Evolutionary conservation across 1,139 yeast genomes (phyloP).

Genomic region (Geotrichum cucujoidarum): DNA sequence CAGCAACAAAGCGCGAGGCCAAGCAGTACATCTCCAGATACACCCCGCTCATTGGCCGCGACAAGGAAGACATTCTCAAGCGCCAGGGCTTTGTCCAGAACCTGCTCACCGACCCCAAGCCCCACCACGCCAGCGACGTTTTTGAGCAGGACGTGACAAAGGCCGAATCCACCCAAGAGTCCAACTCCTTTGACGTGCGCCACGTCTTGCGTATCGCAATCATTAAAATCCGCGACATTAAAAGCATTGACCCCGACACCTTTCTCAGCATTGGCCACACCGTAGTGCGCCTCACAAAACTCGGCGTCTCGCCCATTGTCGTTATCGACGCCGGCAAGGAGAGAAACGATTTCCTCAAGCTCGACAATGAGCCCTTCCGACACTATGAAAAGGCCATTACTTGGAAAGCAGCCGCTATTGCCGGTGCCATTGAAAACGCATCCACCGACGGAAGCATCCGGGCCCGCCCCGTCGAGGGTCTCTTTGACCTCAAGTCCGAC

Average conservation of each 20-base stretch:
- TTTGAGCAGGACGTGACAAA: conserved; percentile 7
- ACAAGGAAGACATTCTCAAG: conserved; percentile 26
- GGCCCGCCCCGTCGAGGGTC: conserved; percentile 36
- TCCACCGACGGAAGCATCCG: conserved; percentile 22
- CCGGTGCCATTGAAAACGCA: conserved; percentile 25
- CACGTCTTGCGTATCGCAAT: conserved; percentile 48
- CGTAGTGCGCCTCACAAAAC: conserved; percentile 44
- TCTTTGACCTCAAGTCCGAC: conserved; percentile 31
- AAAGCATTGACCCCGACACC: conserved; percentile 35
- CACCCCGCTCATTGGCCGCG: conserved; percentile 25
- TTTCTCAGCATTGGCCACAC: conserved; percentile 49
- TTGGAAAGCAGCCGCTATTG: conserved; percentile 26
- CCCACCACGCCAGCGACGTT: conserved; percentile 30
- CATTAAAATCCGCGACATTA: conserved; percentile 44
- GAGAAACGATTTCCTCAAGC: conserved; percentile 28
- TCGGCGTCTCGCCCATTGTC: conserved; percentile 47
- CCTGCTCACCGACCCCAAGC: conserved; percentile 28
- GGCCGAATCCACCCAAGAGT: conserved; percentile 8
- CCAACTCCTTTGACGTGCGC: conserved; percentile 31
- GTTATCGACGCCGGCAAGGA: conserved; percentile 38
- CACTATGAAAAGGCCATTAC: conserved; percentile 25
- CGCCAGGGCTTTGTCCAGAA: conserved; percentile 20
- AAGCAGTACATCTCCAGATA: conserved; percentile 52
- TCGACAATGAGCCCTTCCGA: conserved; percentile 21
- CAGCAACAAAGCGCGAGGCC: conserved; percentile 66